Evolutionary conservation across 2,329 filamentous ascomycete genomes (phyloP), one percentile per base, ranked within the genome.

Genomic region (Sarocladium strictum): DNA sequence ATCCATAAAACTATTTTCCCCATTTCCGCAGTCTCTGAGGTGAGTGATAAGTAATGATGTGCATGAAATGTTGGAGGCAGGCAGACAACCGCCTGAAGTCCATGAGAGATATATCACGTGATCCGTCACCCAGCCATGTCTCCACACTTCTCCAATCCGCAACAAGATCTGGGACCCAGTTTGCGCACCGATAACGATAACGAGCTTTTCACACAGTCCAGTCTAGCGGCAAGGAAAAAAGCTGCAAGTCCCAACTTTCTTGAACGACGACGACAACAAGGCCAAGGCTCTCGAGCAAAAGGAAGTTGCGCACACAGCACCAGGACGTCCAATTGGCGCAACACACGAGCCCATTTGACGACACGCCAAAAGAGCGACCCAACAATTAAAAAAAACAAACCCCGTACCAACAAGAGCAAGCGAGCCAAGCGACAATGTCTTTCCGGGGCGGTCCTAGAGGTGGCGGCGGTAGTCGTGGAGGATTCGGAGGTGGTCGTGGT

Each of bases 391-490:
- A 23, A 19, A n/a, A 10, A 32, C 43, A 52, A 40, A 12, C 11
- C n/a, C 23, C 37, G 3, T 27, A 29, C 40, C 15, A 26, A 38
- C 29, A 6, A 10, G 14, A n/a, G n/a, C n/a, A n/a, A 26, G 24
- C 23, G 21, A 47, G 14, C 3, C 24, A 3, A 14, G n/a, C 43
- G 21, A 47, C 57, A 56, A 72, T 72, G 69, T 72, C 69, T 61
- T 72, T 72, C 65, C 67, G 69, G 65, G 69, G 68, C 58, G 65
- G 65, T 60, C 65, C 64, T 15, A 38, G 50, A 53, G 50, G 50
- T 17, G 50, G 45, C 23, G 45, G 24, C 58, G 65, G 67, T 58
- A 65, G 64, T 58, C 63, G 67, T 59, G 65, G 69, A 54, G 66
- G 68, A 56, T 61, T 63, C 59, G 63, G 67, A 53, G 65, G 68